These are phyloP conservation scores for Blastobotrys petasosporus DNA, from an alignment of 1,139 yeast genomes.

Conservation along the genomic window DNA sequence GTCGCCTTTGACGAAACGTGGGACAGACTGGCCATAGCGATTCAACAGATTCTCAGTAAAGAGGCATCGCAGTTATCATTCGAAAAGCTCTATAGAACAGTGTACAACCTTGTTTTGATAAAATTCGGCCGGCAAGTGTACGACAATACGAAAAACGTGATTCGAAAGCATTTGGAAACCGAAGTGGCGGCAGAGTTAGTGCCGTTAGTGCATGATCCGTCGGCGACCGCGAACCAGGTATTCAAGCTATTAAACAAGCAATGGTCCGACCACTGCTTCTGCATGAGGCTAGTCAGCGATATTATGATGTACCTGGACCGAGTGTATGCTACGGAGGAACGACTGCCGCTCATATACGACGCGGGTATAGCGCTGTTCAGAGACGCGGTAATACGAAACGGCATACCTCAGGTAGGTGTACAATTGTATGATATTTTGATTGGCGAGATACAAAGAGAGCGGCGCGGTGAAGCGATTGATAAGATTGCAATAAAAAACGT, in stretches of 20 bases:
- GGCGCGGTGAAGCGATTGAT: constrained; percentile 58
- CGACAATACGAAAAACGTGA: constrained; percentile 49
- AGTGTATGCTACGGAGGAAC: constrained; percentile 72
- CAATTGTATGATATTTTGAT: constrained; percentile 46
- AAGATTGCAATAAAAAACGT: constrained; percentile 54
- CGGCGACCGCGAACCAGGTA: constrained; percentile 27
- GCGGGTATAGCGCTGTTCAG: constrained; percentile 62
- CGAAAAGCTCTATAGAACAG: constrained; percentile 76
- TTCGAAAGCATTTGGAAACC: constrained; percentile 45
- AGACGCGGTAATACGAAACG: constrained; percentile 39
- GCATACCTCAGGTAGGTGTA: constrained; percentile 47
- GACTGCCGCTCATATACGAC: constrained; percentile 64
- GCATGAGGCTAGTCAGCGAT: constrained; percentile 79
- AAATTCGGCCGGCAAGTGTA: constrained; percentile 69
- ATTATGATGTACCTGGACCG: constrained; percentile 81
- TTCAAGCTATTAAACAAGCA: constrained; percentile 32
- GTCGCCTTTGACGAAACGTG: constrained; percentile 69
- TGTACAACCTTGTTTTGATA: constrained; percentile 71
- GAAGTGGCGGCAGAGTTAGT: constrained; percentile 25
- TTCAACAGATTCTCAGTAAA: constrained; percentile 65
- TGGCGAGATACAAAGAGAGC: constrained; percentile 52
- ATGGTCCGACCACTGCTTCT: constrained; percentile 73
- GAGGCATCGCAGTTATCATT: constrained; percentile 74
- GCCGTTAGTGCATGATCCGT: constrained; percentile 16
- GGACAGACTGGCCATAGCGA: constrained; percentile 66